phyloP scores from a whole-genome alignment of 2,329 filamentous ascomycete species.

The Plenodomus biglobosus region DNA sequence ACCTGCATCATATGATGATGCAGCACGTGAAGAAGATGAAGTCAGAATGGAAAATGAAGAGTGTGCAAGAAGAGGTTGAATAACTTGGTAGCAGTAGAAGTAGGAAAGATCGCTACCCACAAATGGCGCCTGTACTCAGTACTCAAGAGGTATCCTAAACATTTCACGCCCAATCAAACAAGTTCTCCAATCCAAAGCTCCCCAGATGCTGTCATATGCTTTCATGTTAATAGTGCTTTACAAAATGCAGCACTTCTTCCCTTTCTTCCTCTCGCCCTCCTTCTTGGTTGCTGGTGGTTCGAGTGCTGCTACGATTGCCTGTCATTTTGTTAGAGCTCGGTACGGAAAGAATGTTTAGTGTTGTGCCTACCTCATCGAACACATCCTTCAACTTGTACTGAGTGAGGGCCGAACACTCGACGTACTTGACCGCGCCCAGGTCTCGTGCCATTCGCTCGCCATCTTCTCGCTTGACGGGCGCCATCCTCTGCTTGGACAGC shows the following conservation, averaged over 20 bases:
- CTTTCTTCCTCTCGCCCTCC: constrained; percentile 54
- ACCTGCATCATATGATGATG: not conserved
- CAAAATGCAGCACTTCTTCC: constrained; percentile 42
- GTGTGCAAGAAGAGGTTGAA: constrained; percentile 9
- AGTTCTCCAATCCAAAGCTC: constrained; percentile 33
- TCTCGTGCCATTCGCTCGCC: constrained; percentile 97
- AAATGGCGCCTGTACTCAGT: constrained; percentile 36
- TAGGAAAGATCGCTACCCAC: constrained; percentile 43
- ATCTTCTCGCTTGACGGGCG: constrained; percentile 86
- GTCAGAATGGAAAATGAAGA: not conserved
- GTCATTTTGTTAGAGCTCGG: constrained; percentile 10
- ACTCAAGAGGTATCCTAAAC: constrained; percentile 44
- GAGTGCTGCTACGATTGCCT: constrained; percentile 94
- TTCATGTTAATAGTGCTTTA: constrained; percentile 19
- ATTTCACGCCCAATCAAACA: constrained; percentile 39
- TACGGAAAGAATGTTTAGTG: not conserved
- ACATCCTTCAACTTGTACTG: constrained; percentile 99
- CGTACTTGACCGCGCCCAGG: constrained; percentile 96
- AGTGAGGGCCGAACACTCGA: constrained; percentile 96
- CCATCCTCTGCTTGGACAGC: constrained; percentile 93
- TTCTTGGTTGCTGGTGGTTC: constrained; percentile 78
- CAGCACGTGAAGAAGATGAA: not conserved
- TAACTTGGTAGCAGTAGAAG: constrained; percentile 29
- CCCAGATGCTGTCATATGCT: constrained; percentile 16
- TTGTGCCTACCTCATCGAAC: constrained; percentile 82